Percentiles rank a stretch among this genome's conserved stretches.
Evolutionary conservation across 208 protist species (phyloP).

Genomic region (Acanthamoeba royreba): DNA sequence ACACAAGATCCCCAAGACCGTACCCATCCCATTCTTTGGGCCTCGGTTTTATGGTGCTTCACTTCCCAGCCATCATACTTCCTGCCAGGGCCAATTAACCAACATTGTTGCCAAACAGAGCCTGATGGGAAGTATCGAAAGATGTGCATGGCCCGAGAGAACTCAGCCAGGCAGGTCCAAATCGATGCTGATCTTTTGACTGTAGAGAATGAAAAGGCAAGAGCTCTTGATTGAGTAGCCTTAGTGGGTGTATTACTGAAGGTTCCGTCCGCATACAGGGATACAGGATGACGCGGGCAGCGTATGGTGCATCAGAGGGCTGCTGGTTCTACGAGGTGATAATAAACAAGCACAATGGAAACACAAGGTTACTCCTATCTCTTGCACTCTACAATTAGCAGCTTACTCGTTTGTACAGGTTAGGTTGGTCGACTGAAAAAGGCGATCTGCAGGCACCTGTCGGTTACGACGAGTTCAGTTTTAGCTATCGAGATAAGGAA

Average conservation of each 20-base stretch:
- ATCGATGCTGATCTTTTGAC: background rate
- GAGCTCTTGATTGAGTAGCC: background rate
- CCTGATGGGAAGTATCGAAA: constrained; percentile 46
- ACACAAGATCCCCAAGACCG: background rate
- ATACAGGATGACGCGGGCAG: constrained; percentile 57
- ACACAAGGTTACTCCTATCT: background rate
- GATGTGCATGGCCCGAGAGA: constrained; percentile 53
- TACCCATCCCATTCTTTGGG: background rate
- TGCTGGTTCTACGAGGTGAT: constrained; percentile 65
- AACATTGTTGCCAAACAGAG: background rate
- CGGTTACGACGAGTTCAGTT: constrained; percentile 63
- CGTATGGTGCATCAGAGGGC: constrained; percentile 32
- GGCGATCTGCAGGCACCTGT: constrained; percentile 63
- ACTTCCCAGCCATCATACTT: background rate
- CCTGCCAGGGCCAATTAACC: background rate
- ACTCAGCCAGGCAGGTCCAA: constrained; percentile 51
- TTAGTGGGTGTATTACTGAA: background rate
- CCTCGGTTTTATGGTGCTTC: constrained; percentile 3
- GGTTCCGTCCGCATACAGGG: background rate
- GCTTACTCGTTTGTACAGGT: background rate
- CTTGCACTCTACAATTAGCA: background rate
- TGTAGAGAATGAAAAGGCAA: background rate
- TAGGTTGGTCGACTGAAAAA: constrained; percentile 58
- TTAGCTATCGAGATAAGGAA: constrained; percentile 49
- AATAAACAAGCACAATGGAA: constrained; percentile 9